Evolutionary conservation across 2,329 filamentous ascomycete genomes (phyloP).

Genomic region (Onygenales sp.): DNA sequence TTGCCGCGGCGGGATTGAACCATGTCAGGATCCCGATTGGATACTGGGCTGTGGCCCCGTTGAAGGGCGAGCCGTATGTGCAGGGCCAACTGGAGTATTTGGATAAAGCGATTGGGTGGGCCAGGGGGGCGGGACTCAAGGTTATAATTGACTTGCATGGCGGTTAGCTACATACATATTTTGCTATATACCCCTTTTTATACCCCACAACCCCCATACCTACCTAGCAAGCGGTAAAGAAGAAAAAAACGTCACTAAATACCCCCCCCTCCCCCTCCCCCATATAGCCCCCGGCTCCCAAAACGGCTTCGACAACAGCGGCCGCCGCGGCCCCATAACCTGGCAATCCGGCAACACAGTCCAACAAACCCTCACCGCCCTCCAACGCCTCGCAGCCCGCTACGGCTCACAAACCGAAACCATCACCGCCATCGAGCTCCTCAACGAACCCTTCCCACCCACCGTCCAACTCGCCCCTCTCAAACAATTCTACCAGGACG

Average conservation of each 20-base stretch:
- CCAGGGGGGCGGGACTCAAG: conserved; percentile 47
- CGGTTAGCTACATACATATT: conserved; percentile 33
- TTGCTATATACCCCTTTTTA: conserved; percentile 3
- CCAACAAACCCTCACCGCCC: conserved; percentile 38
- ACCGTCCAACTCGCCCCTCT: conserved; percentile 35
- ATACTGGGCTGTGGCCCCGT: conserved; percentile 52
- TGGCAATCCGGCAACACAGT: conserved; percentile 32
- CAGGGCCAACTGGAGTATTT: conserved; percentile 51
- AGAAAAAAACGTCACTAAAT: neutral
- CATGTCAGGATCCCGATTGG: conserved; percentile 57
- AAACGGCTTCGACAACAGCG: conserved; percentile 61
- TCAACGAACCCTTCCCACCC: conserved; percentile 34
- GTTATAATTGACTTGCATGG: conserved; percentile 61
- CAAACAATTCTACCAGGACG: conserved; percentile 47
- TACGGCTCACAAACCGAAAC: conserved; percentile 51
- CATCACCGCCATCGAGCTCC: conserved; percentile 41
- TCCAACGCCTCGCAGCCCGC: conserved; percentile 48
- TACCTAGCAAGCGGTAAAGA: neutral
- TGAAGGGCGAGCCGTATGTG: conserved; percentile 50
- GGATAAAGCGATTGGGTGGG: conserved; percentile 51
- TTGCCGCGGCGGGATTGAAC: conserved; percentile 49
- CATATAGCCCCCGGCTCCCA: conserved; percentile 48
- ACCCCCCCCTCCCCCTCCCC: neutral
- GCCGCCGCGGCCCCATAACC: conserved; percentile 32
- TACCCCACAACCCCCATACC: neutral